phyloP scores from a whole-genome alignment of 2,329 filamentous ascomycete species.

The Penicillium sclerotiorum region DNA sequence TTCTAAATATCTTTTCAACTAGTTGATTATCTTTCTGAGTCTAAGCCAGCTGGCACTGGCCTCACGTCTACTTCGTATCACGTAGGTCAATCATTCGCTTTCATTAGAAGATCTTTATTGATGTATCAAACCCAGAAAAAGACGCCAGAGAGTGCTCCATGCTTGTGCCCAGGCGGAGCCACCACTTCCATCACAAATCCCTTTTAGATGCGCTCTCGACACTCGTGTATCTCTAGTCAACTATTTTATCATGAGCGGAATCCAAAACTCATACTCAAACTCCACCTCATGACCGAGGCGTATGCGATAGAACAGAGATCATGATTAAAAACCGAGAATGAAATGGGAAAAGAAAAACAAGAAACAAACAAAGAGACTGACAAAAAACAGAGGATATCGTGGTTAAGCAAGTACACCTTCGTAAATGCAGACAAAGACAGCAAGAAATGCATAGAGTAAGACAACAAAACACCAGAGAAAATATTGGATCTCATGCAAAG shows the following conservation, averaged over 20 bases:
- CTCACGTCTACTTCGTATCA: no score
- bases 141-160: no score
- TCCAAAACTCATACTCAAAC: not conserved
- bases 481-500: conserved; percentile 8
- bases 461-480: conserved; percentile 5
- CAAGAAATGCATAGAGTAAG: conserved; percentile 5
- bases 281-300: not conserved
- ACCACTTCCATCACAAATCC: not conserved
- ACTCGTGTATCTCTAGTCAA: not conserved
- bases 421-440: not conserved
- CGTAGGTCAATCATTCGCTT: no score
- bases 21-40: no score
- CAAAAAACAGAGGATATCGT: not conserved
- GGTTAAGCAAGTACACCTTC: not conserved
- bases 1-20: no score
- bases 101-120: no score
- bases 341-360: no score
- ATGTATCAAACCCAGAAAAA: no score
- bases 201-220: not conserved
- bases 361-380: no score
- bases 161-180: no score
- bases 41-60: no score
- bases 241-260: not conserved
- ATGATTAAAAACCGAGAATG: no score
- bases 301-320: not conserved